A percentile compares a stretch with the other conserved stretches of the same genome.
Conservation (phyloP, 2,329 filamentous ascomycete genomes). For the Penicillium sp. region DNA sequence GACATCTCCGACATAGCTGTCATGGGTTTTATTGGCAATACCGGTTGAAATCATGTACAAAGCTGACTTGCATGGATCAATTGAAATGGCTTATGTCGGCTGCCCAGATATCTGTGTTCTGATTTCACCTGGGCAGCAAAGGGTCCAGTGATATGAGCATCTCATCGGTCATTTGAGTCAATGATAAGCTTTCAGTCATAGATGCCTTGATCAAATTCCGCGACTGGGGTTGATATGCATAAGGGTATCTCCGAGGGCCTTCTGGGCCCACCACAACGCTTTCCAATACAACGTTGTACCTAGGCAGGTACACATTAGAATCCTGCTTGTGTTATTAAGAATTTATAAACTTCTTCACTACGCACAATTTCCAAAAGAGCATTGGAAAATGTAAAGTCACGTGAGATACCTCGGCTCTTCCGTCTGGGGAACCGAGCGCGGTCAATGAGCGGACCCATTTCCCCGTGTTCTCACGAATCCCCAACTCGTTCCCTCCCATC, state of each 20-base stretch:
- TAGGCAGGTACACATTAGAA: background rate
- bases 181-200: background rate
- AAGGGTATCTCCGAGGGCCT: background rate
- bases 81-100: background rate
- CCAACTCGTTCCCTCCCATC: background rate
- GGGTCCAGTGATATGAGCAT: background rate
- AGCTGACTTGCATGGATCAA: background rate
- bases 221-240: background rate
- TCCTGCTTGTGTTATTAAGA: no score
- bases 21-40: background rate
- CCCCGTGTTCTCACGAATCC: background rate
- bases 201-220: background rate
- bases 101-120: background rate
- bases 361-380: background rate
- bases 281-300: background rate
- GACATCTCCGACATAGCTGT: background rate
- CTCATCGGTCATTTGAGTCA: background rate
- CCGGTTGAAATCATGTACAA: background rate
- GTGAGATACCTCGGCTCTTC: constrained; percentile 23
- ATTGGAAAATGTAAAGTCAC: constrained; percentile 4
- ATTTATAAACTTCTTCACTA: background rate
- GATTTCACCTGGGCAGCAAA: background rate
- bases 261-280: background rate
- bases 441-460: constrained; percentile 9
- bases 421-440: constrained; percentile 21